Base-by-base conservation (phyloP, 148 eudicot species). In the Pharnaceum exiguum region DNA sequence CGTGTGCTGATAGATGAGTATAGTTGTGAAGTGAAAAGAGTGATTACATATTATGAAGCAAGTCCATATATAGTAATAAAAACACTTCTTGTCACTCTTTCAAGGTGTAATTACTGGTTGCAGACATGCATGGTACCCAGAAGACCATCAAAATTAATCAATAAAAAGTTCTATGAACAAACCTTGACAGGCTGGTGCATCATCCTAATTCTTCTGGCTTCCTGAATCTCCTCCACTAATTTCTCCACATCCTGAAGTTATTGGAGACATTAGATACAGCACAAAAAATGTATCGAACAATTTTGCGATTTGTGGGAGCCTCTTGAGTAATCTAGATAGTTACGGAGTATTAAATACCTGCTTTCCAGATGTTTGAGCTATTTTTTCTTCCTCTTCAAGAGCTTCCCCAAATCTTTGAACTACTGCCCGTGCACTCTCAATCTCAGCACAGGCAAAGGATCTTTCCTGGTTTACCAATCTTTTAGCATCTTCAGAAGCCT, bases 401-500 rank as follows among this genome's bases (percentile, higher is more conserved):
- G 99, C 99, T 79, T 93, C 89, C 33, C 96, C 99, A 18, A 73
- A 85, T 77, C 96, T 83, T 57, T 83, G 90, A 30, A 93, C 96
- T 7, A 93, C 99, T 45, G 91, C 90, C 66, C 95, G 81, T 30
- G 99, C 99, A 70, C 96, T 93, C 71, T 88, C 96, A 5, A 93
- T 93, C 78, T 93, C 99, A 10, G 99, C 96, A 79, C 99, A 93
- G 39, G 96, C 99, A 69, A 88, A 93, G 17, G 99, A 93, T 48
- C 90, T 85, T 83, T 93, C 99, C 73, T 93, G 99, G 78, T 63
- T 93, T 40, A 93, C 99, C 75, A 93, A 65, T 66, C 87, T 83
- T 70, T 93, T 93, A 67, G 96, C 99, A 79, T 93, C 99, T 74
- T 93, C 99, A 35, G 99, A 93, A 68, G 99, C 96, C 99, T 93